A percentile compares a stretch with the other conserved stretches of the same genome.
These are phyloP conservation scores for Leccinum subgranulosum DNA, from an alignment of 768 basidiomycete species.

Conservation along the genomic window DNA sequence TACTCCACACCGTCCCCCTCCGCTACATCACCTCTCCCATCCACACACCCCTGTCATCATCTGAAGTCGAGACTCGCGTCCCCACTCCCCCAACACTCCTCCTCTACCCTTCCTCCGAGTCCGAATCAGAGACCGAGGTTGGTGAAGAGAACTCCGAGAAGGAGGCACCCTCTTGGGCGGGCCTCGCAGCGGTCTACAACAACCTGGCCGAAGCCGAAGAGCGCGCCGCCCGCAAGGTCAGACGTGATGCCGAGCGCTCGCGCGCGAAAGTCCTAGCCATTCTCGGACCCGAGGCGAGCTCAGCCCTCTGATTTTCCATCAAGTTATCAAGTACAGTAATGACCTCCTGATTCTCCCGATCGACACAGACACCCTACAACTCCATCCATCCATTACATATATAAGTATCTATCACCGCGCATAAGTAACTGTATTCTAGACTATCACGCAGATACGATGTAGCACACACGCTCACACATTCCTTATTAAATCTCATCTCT, in stretches of 20 bases:
- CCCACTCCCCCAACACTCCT: background rate
- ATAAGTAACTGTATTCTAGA: background rate
- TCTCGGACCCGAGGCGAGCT: slow-evolving; percentile 1
- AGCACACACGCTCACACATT: background rate
- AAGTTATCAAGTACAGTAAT: background rate
- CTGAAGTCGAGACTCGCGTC: background rate
- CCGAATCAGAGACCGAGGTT: background rate
- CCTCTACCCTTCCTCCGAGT: background rate
- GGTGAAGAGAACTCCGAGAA: background rate
- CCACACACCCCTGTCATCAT: background rate
- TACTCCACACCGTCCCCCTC: slow-evolving; percentile 1
- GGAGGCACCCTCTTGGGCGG: background rate
- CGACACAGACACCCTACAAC: background rate
- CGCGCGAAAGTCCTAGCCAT: slow-evolving; percentile 8
- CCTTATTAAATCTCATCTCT: background rate
- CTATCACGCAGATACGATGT: background rate
- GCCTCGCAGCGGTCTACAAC: background rate
- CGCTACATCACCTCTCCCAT: background rate
- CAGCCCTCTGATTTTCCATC: background rate
- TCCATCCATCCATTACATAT: background rate
- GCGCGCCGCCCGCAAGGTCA: slow-evolving; percentile 2
- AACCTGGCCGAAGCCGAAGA: slow-evolving; percentile 2
- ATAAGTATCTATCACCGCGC: background rate
- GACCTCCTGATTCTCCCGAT: background rate
- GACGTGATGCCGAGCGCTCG: slow-evolving; percentile 10